A percentile compares a stretch with the other conserved stretches of the same genome.
Conservation (phyloP, 2,329 filamentous ascomycete genomes). For the Penicillium brevicompactum region DNA sequence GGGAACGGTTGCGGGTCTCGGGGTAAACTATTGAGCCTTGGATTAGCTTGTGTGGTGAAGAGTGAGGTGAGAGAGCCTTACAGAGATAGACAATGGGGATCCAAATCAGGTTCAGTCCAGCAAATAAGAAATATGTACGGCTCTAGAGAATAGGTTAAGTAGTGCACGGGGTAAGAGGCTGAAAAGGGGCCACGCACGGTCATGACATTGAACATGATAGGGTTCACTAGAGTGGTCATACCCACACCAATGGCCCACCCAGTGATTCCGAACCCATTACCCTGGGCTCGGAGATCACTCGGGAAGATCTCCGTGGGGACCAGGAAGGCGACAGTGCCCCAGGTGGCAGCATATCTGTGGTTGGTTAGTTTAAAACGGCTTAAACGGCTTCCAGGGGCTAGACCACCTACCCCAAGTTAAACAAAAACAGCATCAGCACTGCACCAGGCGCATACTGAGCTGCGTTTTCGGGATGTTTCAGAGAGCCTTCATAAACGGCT, state of each 20-base stretch:
- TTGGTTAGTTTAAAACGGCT: neutral
- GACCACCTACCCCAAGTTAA: conserved; percentile 28
- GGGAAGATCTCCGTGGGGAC: conserved; percentile 61
- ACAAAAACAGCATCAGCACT: conserved; percentile 52
- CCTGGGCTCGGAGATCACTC: conserved; percentile 59
- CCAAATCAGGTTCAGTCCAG: conserved; percentile 54
- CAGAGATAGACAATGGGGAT: conserved; percentile 54
- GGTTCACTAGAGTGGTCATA: conserved; percentile 55
- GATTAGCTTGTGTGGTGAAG: conserved; percentile 2
- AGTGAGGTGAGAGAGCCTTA: conserved; percentile 1
- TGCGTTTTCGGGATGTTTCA: conserved; percentile 38
- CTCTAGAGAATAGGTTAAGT: conserved; percentile 26
- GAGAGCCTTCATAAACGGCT: conserved; percentile 47
- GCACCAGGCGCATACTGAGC: conserved; percentile 48
- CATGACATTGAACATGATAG: conserved; percentile 54
- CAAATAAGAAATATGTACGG: conserved; percentile 56
- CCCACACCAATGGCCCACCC: conserved; percentile 62
- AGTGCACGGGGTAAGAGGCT: neutral
- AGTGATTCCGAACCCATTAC: conserved; percentile 61
- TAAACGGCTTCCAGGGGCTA: neutral
- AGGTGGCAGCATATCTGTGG: conserved; percentile 50
- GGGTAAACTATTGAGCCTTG: conserved; percentile 45
- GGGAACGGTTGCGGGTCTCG: conserved; percentile 54
- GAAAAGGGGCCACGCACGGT: conserved; percentile 10
- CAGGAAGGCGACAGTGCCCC: conserved; percentile 55